Conservation (phyloP, 768 basidiomycete species). For the Lactifluus subvellereus region DNA sequence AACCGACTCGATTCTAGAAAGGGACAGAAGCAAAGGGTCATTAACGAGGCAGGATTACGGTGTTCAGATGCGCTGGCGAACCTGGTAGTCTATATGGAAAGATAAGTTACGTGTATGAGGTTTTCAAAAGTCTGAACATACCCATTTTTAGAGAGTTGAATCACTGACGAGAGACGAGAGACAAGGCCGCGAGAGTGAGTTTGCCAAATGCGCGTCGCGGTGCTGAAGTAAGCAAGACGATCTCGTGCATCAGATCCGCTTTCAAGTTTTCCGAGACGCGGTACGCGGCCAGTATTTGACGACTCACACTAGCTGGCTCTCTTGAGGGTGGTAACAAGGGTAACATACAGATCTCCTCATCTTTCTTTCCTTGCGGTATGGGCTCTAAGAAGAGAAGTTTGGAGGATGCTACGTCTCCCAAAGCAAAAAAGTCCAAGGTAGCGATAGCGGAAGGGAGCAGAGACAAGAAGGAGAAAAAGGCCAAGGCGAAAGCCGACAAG, state of each 20-base stretch:
- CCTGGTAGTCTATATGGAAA: constrained; percentile 19
- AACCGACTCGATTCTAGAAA: constrained; percentile 83
- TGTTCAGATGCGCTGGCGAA: not conserved
- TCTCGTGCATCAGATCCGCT: not conserved
- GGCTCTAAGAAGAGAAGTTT: constrained; percentile 55
- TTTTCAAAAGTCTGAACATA: constrained; percentile 1
- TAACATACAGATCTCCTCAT: no score
- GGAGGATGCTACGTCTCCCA: constrained; percentile 49
- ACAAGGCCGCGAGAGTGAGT: no score
- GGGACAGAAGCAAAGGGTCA: not conserved
- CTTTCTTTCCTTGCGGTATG: constrained; percentile 27
- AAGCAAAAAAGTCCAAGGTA: constrained; percentile 58
- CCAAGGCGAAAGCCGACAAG: constrained; percentile 27
- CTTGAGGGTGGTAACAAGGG: not conserved
- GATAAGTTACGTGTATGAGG: not conserved
- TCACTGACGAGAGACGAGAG: not conserved
- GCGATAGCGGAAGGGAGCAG: constrained; percentile 26
- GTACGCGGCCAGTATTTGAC: not conserved
- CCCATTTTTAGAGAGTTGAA: constrained; percentile 16
- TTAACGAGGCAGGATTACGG: not conserved
- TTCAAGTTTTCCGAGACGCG: not conserved
- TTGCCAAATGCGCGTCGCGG: not conserved
- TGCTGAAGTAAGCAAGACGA: constrained; percentile 10
- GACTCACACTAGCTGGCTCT: not conserved
- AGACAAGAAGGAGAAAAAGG: constrained; percentile 29